phyloP scores from a whole-genome alignment of 2,329 filamentous ascomycete species.

The Polychaeton citri region DNA sequence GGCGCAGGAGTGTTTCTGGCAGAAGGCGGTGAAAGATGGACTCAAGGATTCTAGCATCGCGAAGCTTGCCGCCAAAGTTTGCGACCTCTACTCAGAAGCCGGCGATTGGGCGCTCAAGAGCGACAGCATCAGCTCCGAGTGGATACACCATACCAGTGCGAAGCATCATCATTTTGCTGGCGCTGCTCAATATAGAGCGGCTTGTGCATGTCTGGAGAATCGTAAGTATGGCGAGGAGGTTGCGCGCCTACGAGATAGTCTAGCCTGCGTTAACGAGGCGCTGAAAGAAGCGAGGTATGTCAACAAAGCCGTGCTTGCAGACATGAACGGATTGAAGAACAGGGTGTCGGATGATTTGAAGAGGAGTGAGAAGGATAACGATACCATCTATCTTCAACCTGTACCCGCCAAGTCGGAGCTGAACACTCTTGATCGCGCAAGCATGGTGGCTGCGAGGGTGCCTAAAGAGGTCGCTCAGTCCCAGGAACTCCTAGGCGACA shows the following conservation, averaged over 20 bases:
- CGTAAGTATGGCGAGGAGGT: constrained; percentile 92
- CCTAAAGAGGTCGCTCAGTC: constrained; percentile 75
- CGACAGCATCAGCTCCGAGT: constrained; percentile 77
- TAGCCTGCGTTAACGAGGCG: constrained; percentile 72
- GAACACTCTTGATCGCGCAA: constrained; percentile 70
- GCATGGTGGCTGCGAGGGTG: constrained; percentile 69
- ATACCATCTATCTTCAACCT: constrained; percentile 77
- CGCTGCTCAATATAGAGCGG: constrained; percentile 83
- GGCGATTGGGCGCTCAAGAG: constrained; percentile 80
- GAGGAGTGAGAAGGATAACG: constrained; percentile 88
- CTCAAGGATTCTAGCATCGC: constrained; percentile 88
- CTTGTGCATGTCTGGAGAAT: constrained; percentile 85
- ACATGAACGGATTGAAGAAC: constrained; percentile 70
- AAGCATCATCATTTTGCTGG: constrained; percentile 97
- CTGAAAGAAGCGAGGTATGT: constrained; percentile 74
- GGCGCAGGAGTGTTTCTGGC: constrained; percentile 96
- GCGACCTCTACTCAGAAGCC: constrained; percentile 75
- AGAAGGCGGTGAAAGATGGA: constrained; percentile 86
- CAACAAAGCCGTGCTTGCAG: constrained; percentile 66
- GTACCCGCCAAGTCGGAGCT: constrained; percentile 84
- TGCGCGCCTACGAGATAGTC: constrained; percentile 67
- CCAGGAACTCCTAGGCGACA: constrained; percentile 63
- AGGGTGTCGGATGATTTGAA: constrained; percentile 79
- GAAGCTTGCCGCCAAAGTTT: constrained; percentile 79
- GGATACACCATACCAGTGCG: constrained; percentile 95